Base-by-base conservation (phyloP, 2,329 filamentous ascomycete species). In the Aspergillus fructus region DNA sequence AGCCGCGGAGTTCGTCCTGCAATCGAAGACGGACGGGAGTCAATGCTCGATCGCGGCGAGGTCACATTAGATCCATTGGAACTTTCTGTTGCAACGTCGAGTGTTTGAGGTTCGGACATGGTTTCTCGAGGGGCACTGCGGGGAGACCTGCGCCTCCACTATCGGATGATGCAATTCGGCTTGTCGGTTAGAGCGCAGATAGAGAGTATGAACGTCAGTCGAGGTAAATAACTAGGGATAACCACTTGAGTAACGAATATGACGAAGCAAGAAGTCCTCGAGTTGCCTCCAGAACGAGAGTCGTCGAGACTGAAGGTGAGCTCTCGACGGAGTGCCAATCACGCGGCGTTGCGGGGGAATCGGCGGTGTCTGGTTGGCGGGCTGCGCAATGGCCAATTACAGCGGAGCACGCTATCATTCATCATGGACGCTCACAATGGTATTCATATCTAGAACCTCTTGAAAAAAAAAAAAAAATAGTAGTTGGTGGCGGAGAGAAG, bases 31-130 rank as follows among this genome's bases (percentile, higher is more conserved):
- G 67, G 65, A 27, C 73, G 70, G 24, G 73, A 75, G 34, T 75
- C 69, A 5, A 68, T 69, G 62, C 72, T 75, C 42, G 70, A 71
- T 61, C 71, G 71, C 23, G 74, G 68, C 15, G 74, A 75, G 41
- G 68, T 59, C 43, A 70, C 48, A 42, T 63, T 58, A 13, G 71
- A 69, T 34, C 66, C 71, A 62, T 66, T 70, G 52, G 69, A 64
- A 27, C 64, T 58, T 48, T 75, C 74, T 27, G 66, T 60, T 11
- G 50, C 47, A 24, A 64, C 65, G 46, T 72, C 67, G 50, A 60
- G 60, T 49, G 66, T 62, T 50, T 68, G 66, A 24, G 60, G 66
- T 53, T 74, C 74, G 24, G 74, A 64, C 74, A 77, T 77, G 59
- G 40, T 64, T 64, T 46, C 45, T 33, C 48, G 49, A 45, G 49